phyloP scores from a whole-genome alignment of 2,329 filamentous ascomycete genomes.

The Chaetomium globosum region DNA sequence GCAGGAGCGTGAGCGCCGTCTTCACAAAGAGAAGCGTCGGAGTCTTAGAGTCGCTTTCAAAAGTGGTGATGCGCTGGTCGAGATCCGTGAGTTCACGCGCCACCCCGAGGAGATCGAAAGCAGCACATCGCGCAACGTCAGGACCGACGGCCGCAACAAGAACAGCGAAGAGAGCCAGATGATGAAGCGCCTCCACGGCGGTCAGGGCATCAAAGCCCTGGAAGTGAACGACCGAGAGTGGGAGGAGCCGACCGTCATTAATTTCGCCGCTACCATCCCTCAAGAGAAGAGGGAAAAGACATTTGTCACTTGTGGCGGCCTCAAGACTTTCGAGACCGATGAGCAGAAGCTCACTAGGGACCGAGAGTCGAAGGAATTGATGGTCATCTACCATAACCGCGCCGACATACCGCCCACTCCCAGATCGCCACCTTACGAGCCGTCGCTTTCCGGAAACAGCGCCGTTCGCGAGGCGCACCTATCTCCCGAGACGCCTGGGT shows the following conservation, averaged over 20 bases:
- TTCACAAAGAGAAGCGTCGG: constrained; percentile 72
- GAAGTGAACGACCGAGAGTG: constrained; percentile 48
- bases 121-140: constrained; percentile 27
- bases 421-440: constrained; percentile 53
- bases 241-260: constrained; percentile 51
- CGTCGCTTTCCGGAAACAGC: constrained; percentile 32
- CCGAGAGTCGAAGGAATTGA: constrained; percentile 61
- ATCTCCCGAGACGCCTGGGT: constrained; percentile 48
- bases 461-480: constrained; percentile 42
- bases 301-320: constrained; percentile 59
- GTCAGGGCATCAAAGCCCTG: constrained; percentile 47
- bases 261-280: constrained; percentile 51
- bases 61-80: constrained; percentile 65
- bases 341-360: constrained; percentile 60
- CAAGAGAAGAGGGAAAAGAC: constrained; percentile 51
- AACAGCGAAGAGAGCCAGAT: constrained; percentile 74
- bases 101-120: constrained; percentile 56
- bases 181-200: constrained; percentile 60
- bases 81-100: constrained; percentile 71
- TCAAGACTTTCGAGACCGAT: constrained; percentile 53
- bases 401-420: constrained; percentile 60
- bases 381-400: constrained; percentile 60
- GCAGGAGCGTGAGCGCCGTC: constrained; percentile 66
- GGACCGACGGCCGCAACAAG: constrained; percentile 54
- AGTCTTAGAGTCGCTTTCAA: constrained; percentile 72